A percentile compares a stretch with the other conserved stretches of the same genome.
Evolutionary conservation across 2,329 filamentous ascomycete genomes (phyloP).

Genomic region (Penicillium sp.): DNA sequence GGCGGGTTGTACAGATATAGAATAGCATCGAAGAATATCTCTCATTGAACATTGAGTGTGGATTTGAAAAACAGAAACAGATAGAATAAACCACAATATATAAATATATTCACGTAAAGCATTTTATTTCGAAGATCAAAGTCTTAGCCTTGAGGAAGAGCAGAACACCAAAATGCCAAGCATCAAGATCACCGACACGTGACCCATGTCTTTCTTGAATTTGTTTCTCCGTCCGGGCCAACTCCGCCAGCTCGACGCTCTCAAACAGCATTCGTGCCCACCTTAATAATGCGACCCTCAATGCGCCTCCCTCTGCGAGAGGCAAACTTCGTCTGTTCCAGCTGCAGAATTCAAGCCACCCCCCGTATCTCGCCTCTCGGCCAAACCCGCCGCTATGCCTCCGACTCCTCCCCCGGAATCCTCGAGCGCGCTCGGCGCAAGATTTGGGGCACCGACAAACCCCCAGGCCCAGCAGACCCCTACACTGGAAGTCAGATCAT

Average conservation of each 20-base stretch:
- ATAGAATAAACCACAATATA: not conserved
- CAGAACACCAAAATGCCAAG: slow-evolving; percentile 9
- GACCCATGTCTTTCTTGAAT: slow-evolving; percentile 15
- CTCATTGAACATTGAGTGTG: too few species aligned
- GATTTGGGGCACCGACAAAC: slow-evolving; percentile 52
- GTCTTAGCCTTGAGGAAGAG: not conserved
- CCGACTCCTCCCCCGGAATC: slow-evolving; percentile 35
- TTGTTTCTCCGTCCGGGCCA: slow-evolving; percentile 25
- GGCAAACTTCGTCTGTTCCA: slow-evolving; percentile 41
- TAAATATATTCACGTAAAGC: not conserved
- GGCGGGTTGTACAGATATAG: not conserved
- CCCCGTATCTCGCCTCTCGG: slow-evolving; percentile 31
- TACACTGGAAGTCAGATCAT: slow-evolving; percentile 41
- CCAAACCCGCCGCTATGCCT: slow-evolving; percentile 38
- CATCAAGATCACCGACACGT: slow-evolving; percentile 26
- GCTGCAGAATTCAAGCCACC: slow-evolving; percentile 38
- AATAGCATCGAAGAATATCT: not conserved
- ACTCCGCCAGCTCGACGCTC: slow-evolving; percentile 14
- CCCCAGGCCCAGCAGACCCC: slow-evolving; percentile 49
- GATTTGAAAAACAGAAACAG: not conserved
- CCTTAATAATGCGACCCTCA: slow-evolving; percentile 39
- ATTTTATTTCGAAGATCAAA: not conserved
- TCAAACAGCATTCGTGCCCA: slow-evolving; percentile 4
- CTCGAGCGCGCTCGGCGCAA: slow-evolving; percentile 48
- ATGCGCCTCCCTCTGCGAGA: slow-evolving; percentile 39